phyloP scores from a whole-genome alignment of 768 basidiomycete genomes.

The Russula ochroleuca region DNA sequence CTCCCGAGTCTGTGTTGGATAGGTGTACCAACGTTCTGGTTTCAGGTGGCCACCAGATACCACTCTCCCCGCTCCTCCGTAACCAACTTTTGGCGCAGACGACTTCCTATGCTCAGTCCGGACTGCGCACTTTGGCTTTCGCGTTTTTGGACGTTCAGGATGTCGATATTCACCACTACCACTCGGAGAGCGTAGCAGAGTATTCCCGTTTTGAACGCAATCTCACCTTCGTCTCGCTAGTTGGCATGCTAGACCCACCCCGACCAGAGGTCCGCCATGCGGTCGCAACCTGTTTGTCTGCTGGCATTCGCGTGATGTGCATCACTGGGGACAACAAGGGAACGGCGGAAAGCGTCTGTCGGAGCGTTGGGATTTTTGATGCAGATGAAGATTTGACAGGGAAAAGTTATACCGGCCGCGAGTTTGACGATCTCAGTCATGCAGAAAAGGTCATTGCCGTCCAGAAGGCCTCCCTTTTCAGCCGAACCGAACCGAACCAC shows the following conservation, averaged over 20 bases:
- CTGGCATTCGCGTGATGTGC: constrained; percentile 93
- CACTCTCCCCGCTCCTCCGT: constrained; percentile 61
- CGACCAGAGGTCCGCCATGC: constrained; percentile 88
- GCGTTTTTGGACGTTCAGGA: constrained; percentile 80
- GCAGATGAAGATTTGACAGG: constrained; percentile 84
- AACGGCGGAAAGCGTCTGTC: constrained; percentile 95
- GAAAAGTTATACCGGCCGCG: constrained; percentile 92
- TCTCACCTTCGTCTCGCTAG: constrained; percentile 90
- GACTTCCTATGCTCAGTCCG: constrained; percentile 67
- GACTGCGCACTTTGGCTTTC: constrained; percentile 87
- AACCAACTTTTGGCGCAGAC: constrained; percentile 59
- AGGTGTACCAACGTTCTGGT: constrained; percentile 74
- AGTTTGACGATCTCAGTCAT: constrained; percentile 75
- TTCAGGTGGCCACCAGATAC: constrained; percentile 51
- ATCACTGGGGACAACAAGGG: constrained; percentile 98
- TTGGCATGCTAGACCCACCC: constrained; percentile 97
- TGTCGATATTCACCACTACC: constrained; percentile 75
- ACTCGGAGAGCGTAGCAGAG: constrained; percentile 69
- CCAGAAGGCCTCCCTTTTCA: constrained; percentile 84
- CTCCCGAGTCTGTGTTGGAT: constrained; percentile 92
- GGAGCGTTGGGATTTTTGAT: constrained; percentile 91
- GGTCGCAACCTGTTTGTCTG: constrained; percentile 84
- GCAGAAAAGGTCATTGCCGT: constrained; percentile 85
- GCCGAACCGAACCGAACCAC: constrained; percentile 90
- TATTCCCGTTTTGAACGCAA: constrained; percentile 89